These are phyloP conservation scores for Panellus pusillus DNA, from an alignment of 768 basidiomycete genomes.

Conservation along the genomic window DNA sequence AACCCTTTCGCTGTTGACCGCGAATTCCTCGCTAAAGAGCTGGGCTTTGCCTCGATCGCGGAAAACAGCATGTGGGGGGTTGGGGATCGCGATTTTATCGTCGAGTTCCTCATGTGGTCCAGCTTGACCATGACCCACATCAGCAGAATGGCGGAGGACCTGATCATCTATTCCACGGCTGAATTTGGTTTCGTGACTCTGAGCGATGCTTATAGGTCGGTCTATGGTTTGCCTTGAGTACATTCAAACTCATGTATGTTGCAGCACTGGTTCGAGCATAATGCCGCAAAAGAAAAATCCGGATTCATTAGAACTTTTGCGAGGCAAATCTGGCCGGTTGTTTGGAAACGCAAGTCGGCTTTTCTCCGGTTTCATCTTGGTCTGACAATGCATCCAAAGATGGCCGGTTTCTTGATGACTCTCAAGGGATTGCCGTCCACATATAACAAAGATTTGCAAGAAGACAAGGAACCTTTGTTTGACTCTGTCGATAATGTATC, in stretches of 20 bases:
- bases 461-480: conserved; percentile 97
- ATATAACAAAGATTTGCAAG: conserved; percentile 99
- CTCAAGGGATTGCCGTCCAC: conserved; percentile 97
- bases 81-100: conserved; percentile 94
- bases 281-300: conserved; percentile 99
- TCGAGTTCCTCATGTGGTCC: conserved; percentile 96
- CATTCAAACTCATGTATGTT: conserved; percentile 2
- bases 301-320: conserved; percentile 91
- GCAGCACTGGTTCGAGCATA: conserved; percentile 95
- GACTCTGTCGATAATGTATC: conserved; percentile 89
- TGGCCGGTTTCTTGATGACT: conserved; percentile 97
- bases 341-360: conserved; percentile 76
- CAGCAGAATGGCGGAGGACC: conserved; percentile 92
- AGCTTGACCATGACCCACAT: conserved; percentile 91
- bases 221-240: neutral
- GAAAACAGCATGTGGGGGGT: conserved; percentile 98
- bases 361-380: neutral
- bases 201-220: conserved; percentile 94
- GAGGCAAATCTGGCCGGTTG: conserved; percentile 92
- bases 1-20: conserved; percentile 95
- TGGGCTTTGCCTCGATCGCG: conserved; percentile 84
- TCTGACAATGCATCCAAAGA: conserved; percentile 44
- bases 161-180: conserved; percentile 94
- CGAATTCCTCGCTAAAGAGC: conserved; percentile 86
- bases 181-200: conserved; percentile 97